Evolutionary conservation across 148 eudicot genomes (phyloP), one percentile per base, ranked within the genome.

Genomic region (Gaultheria prostrata): DNA sequence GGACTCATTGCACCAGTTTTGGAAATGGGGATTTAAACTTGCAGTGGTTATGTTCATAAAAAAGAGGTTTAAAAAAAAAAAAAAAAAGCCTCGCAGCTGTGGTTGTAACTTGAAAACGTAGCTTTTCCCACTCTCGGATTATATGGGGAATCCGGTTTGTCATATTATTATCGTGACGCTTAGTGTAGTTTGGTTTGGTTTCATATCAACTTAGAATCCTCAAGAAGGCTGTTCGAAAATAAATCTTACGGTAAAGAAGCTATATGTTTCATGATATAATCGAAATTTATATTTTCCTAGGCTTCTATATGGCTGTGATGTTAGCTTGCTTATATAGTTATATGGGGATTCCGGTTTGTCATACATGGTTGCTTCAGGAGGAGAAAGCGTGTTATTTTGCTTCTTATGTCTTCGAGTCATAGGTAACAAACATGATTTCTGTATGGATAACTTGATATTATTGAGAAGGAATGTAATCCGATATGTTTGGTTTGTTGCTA

Each of bases 291-390:
- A 4, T 12, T 72, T 26, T n/a, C 45, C 13, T n/a, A n/a, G 46
- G 48, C 51, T 49, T 21, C 78, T 39, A 1, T 3, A 17, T 49
- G 65, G 82, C 51, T 79, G 71, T 79, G 72, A 79, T 51, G 50
- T 8, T 72, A 73, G 67, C 50, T 82, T 21, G 0, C 67, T 21
- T 35, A 32, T 20, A 39, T 39, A 39, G 43, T 39, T 39, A 39
- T 39, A 39, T 35, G 39, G 43, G 43, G 43, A 39, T 39, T 39
- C 43, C 43, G 6, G 6, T 39, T 4, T 39, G 6, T 39, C 43
- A 39, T 39, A 4, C 33, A 82, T 54, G 32, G 51, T n/a, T 51
- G 33, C 43, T 54, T 82, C 15, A 43, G 13, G 45, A 53, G 35
- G 21, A 80, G 76, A 63, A 39, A 28, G 54, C 1, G 13, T 15